A percentile compares a stretch with the other conserved stretches of the same genome.
Evolutionary conservation across 139 green algal genomes (phyloP).

Genomic region (Monoraphidium neglectum): DNA sequence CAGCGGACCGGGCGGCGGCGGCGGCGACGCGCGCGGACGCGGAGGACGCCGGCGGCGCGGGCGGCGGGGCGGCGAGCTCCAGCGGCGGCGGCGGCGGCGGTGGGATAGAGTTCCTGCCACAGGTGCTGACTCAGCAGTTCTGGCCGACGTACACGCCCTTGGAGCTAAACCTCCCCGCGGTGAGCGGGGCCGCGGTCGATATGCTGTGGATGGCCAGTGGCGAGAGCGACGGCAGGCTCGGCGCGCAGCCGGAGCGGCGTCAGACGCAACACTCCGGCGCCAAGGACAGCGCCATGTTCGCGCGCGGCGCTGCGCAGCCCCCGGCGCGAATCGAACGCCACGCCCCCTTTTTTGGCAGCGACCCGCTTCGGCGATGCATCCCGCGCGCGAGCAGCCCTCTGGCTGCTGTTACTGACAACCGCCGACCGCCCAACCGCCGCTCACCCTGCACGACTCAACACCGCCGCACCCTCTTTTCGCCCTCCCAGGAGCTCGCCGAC

Average conservation of each 20-base stretch:
- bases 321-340: too few species aligned
- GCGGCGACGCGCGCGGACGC: not conserved
- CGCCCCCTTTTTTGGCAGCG: too few species aligned
- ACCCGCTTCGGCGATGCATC: too few species aligned
- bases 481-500: constrained; percentile 56
- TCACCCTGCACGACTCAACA: not conserved
- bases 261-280: too few species aligned
- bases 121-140: constrained; percentile 93
- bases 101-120: constrained; percentile 82
- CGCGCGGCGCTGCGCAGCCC: too few species aligned
- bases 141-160: constrained; percentile 93
- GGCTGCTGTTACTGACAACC: too few species aligned
- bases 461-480: not conserved
- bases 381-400: too few species aligned
- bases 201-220: too few species aligned
- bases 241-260: too few species aligned
- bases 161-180: constrained; percentile 83
- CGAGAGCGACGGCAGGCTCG: too few species aligned
- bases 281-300: too few species aligned
- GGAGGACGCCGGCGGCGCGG: not conserved
- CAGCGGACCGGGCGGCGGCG: not conserved
- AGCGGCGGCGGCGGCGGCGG: not conserved
- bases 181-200: not conserved
- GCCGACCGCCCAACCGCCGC: too few species aligned
- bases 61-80: not conserved